phyloP scores from a whole-genome alignment of 306 rosid species.

The Vigna nakashimae region DNA sequence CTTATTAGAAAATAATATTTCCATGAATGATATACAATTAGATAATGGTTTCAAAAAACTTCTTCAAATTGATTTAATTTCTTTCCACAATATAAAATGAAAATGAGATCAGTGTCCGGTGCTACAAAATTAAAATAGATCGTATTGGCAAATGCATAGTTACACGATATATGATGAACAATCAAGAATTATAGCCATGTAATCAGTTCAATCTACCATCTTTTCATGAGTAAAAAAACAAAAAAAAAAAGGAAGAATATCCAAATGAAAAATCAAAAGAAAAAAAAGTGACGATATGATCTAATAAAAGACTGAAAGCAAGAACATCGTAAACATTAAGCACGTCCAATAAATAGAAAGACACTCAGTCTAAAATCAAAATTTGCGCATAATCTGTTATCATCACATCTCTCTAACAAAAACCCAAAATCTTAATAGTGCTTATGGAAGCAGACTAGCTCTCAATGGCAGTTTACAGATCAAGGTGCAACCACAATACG shows the following conservation, averaged over 20 bases:
- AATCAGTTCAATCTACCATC: not conserved
- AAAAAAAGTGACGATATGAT: slow-evolving; percentile 12
- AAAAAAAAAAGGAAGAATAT: not conserved
- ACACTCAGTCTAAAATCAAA: slow-evolving; percentile 40
- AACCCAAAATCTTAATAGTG: slow-evolving; percentile 24
- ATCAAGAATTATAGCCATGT: no score
- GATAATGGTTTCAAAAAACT: no score
- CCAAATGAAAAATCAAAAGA: not conserved
- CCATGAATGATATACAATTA: no score
- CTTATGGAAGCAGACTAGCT: not conserved
- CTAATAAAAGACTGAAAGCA: slow-evolving; percentile 1
- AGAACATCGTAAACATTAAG: slow-evolving; percentile 15
- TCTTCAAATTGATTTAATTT: no score
- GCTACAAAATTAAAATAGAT: no score
- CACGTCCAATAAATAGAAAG: slow-evolving; percentile 28
- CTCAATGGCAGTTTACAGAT: not conserved
- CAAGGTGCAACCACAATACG: slow-evolving; percentile 49
- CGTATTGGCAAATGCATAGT: no score
- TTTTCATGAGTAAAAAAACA: not conserved
- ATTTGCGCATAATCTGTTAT: slow-evolving; percentile 34
- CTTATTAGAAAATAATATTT: no score
- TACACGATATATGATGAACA: no score
- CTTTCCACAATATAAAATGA: no score
- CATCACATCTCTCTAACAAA: slow-evolving; percentile 27
- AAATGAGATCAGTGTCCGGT: no score